These are phyloP conservation scores for Penicillium egyptiacum DNA, from an alignment of 495 filamentous ascomycete genomes.

Conservation along the genomic window DNA sequence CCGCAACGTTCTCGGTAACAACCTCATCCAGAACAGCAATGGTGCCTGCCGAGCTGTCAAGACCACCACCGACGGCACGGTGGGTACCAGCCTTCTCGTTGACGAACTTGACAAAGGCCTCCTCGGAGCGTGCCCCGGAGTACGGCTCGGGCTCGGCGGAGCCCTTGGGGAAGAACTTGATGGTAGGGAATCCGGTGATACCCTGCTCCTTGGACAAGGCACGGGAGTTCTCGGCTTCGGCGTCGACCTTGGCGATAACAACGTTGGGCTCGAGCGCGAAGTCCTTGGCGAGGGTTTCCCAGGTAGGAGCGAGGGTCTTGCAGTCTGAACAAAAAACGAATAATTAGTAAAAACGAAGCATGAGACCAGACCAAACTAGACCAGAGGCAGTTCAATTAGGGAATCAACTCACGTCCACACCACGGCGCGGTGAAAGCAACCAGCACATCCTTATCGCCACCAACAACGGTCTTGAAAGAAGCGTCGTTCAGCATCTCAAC, in stretches of 20 bases:
- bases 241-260: slow-evolving; percentile 91
- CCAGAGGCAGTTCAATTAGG: slow-evolving; percentile 5
- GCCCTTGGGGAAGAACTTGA: slow-evolving; percentile 96
- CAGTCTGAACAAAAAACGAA: slow-evolving; percentile 64
- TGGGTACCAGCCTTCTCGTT: slow-evolving; percentile 89
- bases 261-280: slow-evolving; percentile 75
- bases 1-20: slow-evolving; percentile 61
- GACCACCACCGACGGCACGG: slow-evolving; percentile 77
- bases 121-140: slow-evolving; percentile 74
- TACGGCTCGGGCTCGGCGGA: slow-evolving; percentile 71
- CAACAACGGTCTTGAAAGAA: slow-evolving; percentile 74
- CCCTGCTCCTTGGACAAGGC: slow-evolving; percentile 72
- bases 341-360: slow-evolving; percentile 22
- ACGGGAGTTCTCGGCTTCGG: slow-evolving; percentile 81
- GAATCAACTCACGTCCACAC: slow-evolving; percentile 82
- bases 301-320: slow-evolving; percentile 88
- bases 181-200: slow-evolving; percentile 86
- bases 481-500: slow-evolving; percentile 78
- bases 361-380: neutral
- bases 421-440: slow-evolving; percentile 97
- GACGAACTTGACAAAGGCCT: slow-evolving; percentile 74
- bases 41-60: slow-evolving; percentile 79
- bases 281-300: slow-evolving; percentile 83
- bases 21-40: slow-evolving; percentile 74
- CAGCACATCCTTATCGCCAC: slow-evolving; percentile 83